Conservation (phyloP, 2,329 filamentous ascomycete species). For the Rhynchosporium agropyri region DNA sequence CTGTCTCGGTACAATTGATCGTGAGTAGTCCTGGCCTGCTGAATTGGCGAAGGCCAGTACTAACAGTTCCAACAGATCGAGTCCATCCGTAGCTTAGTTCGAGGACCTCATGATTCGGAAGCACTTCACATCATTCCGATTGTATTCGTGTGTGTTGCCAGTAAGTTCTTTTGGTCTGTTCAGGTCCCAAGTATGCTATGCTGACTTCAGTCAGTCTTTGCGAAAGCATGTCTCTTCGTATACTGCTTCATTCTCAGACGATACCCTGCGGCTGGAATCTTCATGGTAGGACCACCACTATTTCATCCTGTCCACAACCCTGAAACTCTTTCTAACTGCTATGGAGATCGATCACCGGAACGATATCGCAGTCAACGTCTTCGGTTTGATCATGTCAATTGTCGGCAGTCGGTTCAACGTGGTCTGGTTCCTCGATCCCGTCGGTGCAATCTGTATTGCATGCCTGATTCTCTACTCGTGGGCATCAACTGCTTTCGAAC, state of each 20-base stretch:
- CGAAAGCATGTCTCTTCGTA: conserved; percentile 55
- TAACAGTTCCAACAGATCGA: conserved; percentile 47
- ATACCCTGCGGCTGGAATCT: conserved; percentile 58
- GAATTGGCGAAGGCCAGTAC: not conserved
- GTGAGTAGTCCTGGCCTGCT: conserved; percentile 44
- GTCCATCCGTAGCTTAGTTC: conserved; percentile 55
- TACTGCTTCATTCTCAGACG: conserved; percentile 57
- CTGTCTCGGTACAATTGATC: conserved; percentile 63
- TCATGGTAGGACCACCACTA: conserved; percentile 46
- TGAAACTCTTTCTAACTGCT: not conserved
- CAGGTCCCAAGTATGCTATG: too few relatives aligned
- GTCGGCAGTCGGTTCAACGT: conserved; percentile 64
- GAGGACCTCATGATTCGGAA: conserved; percentile 47
- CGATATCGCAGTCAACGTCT: conserved; percentile 88
- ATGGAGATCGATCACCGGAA: conserved; percentile 47
- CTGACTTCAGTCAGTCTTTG: conserved; percentile 46
- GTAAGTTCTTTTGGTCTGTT: conserved; percentile 43
- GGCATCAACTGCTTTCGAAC: conserved; percentile 71
- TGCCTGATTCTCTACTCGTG: conserved; percentile 79
- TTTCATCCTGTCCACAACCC: not conserved
- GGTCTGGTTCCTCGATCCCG: conserved; percentile 82
- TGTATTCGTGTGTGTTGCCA: conserved; percentile 56
- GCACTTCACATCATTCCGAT: conserved; percentile 57
- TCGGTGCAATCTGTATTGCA: conserved; percentile 78
- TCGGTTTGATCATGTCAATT: conserved; percentile 85